Base-by-base conservation (phyloP, 176 grass and related monocot genomes). In the Carex kokanica region DNA sequence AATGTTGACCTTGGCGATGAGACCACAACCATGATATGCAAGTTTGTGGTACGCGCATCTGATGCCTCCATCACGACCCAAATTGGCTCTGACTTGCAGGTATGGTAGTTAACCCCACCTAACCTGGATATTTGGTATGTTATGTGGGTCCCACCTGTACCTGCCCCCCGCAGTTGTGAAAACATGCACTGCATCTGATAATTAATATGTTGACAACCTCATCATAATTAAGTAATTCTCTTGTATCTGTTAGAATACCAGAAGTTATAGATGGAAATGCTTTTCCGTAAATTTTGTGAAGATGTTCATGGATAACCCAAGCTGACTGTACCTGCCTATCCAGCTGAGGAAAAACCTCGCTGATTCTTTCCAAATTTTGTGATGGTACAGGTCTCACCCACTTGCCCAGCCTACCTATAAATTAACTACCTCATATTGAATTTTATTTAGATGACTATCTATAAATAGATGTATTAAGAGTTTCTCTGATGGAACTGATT, bases 1-100 rank as follows among this genome's bases (percentile, higher is more conserved):
- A 99, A 99, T 20, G 93, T 99, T 5, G 96, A 99, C 77, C 86
- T 95, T 47, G 96, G 96, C 38, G 96, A 99, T 16, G 96, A 95
- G 86, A 95, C 96, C 20, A 99, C 96, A 24, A 95, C 92, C 13
- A 99, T 99, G 96, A 95, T 99, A 57, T 99, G 96, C 84, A 99
- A 99, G 78, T 99, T 99, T 9, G 93, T 93, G 3, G 74, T 99
- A 43, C 88, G 96, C 1, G 93, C 96, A 13, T 99, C 96, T 14
- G 93, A 99, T 84, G 88, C 90, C 79, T 95, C 88, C 0, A 95
- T 99, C 88, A 92, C 96, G 53, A 93, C 25, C 79, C 91, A 99
- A 89, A 95, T 99, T 3, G 93, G 90, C 53, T 89, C 91, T 1
- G 96, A 99, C 23, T 88, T 99, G 40, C 96, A 99, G 87, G 91